phyloP scores from a whole-genome alignment of 345 rosid genomes.

The Sonneratia alba region DNA sequence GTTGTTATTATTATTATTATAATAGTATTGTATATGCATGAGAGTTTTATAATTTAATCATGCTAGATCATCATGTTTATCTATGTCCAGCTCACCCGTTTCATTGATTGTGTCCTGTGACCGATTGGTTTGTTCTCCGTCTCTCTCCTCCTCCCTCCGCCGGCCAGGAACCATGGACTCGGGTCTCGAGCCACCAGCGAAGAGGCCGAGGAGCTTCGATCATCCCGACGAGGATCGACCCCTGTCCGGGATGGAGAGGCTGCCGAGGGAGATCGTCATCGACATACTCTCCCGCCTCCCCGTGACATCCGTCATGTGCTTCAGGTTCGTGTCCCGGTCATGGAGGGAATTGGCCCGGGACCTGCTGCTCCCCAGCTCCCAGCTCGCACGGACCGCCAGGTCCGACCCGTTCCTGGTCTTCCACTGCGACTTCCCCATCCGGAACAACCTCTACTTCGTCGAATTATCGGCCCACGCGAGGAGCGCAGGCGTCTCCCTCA shows the following conservation, averaged over 20 bases:
- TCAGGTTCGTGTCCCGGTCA: constrained; percentile 29
- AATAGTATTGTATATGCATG: too few species aligned
- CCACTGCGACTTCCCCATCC: constrained; percentile 28
- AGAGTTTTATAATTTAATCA: background rate
- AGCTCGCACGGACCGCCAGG: constrained; percentile 4
- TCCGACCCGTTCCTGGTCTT: constrained; percentile 31
- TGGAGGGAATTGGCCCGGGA: constrained; percentile 24
- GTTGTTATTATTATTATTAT: too few species aligned
- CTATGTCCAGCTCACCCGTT: too few species aligned
- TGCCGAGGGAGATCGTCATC: constrained; percentile 21
- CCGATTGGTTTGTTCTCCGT: background rate
- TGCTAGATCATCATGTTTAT: background rate
- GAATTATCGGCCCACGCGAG: constrained; percentile 19
- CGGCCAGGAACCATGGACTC: background rate
- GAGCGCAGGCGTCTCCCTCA: constrained; percentile 5
- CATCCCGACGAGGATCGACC: background rate
- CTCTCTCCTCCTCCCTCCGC: background rate
- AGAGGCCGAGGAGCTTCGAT: background rate
- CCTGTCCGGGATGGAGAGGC: constrained; percentile 16
- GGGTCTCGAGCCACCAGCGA: constrained; percentile 7
- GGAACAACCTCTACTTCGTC: constrained; percentile 27
- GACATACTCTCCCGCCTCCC: constrained; percentile 28
- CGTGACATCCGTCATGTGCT: constrained; percentile 20
- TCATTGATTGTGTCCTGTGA: too few species aligned
- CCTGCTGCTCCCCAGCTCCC: constrained; percentile 14